Percentiles rank a stretch among this genome's conserved stretches.
Conservation (phyloP, 208 protist species). For the Crithidia expoeki region DNA sequence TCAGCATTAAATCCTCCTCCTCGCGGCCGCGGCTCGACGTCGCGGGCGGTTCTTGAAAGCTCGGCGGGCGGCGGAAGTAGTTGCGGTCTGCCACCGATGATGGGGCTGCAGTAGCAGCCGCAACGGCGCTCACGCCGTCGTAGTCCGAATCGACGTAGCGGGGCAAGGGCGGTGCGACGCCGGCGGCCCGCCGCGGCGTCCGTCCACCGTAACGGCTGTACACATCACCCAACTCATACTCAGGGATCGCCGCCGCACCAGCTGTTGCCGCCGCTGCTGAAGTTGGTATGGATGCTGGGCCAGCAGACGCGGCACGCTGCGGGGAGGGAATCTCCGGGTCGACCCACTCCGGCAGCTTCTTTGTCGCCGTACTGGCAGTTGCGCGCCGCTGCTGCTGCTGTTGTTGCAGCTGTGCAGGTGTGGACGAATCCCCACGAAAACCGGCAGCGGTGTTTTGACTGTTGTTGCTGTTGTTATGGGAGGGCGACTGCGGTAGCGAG, state of each 20-base stretch:
- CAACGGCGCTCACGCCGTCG: slow-evolving; percentile 25
- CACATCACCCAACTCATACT: slow-evolving; percentile 8
- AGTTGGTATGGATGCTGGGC: slow-evolving; percentile 2
- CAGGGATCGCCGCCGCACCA: slow-evolving; percentile 1
- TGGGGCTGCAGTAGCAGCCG: slow-evolving; percentile 5
- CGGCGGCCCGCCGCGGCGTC: slow-evolving; percentile 26
- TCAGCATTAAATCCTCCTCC: slow-evolving; percentile 71
- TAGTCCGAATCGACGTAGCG: slow-evolving; percentile 43
- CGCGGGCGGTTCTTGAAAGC: slow-evolving; percentile 4
- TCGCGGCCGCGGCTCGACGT: slow-evolving; percentile 27
- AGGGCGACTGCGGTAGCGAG: slow-evolving; percentile 8
- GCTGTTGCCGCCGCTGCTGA: slow-evolving; percentile 1
- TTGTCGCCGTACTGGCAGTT: slow-evolving; percentile 9
- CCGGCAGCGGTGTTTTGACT: not conserved
- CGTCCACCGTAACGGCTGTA: slow-evolving; percentile 21
- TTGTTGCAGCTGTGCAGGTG: not conserved
- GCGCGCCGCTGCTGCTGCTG: slow-evolving; percentile 15
- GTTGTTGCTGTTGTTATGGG: slow-evolving; percentile 1
- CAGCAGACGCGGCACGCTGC: slow-evolving; percentile 2
- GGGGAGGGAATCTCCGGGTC: slow-evolving; percentile 29
- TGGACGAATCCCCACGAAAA: slow-evolving; percentile 9
- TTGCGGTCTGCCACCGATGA: slow-evolving; percentile 39
- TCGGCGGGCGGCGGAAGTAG: slow-evolving; percentile 54
- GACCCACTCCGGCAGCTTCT: slow-evolving; percentile 49
- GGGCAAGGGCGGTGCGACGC: slow-evolving; percentile 1